Conservation (phyloP, 2,329 filamentous ascomycete species). For the Orbilia quercus region DNA sequence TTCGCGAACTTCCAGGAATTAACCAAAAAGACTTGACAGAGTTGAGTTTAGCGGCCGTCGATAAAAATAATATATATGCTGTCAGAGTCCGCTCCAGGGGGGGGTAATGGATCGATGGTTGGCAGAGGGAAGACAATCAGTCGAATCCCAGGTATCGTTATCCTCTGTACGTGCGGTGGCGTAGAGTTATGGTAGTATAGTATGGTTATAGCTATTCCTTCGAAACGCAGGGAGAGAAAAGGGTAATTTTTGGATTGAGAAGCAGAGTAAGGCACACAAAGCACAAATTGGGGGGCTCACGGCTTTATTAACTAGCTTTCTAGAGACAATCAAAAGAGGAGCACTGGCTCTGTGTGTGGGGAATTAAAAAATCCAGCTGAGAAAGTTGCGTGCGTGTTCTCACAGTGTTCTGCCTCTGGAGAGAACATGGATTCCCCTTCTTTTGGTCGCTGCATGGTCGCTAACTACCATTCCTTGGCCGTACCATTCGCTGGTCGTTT, state of each 20-base stretch:
- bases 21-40: conserved; percentile 6
- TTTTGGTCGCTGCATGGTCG: conserved; percentile 15
- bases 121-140: conserved; percentile 39
- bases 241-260: neutral
- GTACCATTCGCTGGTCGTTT: too few species aligned
- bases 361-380: conserved; percentile 19
- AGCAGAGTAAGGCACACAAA: conserved; percentile 11
- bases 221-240: conserved; percentile 22
- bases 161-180: neutral
- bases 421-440: conserved; percentile 51
- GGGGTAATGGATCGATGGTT: conserved; percentile 36
- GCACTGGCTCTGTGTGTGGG: neutral
- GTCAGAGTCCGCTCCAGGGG: conserved; percentile 44
- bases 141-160: conserved; percentile 3
- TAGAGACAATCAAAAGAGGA: conserved; percentile 36
- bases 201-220: conserved; percentile 28
- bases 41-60: conserved; percentile 52
- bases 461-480: conserved; percentile 4
- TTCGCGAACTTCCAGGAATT: conserved; percentile 47
- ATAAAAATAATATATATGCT: conserved; percentile 37
- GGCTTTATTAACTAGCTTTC: conserved; percentile 48
- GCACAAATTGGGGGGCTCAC: conserved; percentile 24
- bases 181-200: conserved; percentile 18
- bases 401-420: conserved; percentile 29
- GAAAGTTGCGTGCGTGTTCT: conserved; percentile 51